Evolutionary conservation across 1,284 basidiomycete genomes (phyloP).

Genomic region (Wolfiporia cocos): DNA sequence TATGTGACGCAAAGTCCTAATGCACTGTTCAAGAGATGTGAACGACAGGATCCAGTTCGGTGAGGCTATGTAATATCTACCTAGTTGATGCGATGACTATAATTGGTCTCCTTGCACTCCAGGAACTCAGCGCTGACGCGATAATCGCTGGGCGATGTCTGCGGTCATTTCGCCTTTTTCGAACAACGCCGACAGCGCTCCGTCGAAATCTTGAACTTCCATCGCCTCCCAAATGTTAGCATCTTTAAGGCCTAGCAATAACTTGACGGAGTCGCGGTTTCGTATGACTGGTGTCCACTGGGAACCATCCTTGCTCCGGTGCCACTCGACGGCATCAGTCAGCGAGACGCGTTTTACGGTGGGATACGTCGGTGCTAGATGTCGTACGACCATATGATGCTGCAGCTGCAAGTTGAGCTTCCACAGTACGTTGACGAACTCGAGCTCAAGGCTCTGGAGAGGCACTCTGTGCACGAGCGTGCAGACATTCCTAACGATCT

Average conservation of each 20-base stretch:
- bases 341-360: constrained; percentile 6
- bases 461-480: neutral
- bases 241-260: constrained; percentile 1
- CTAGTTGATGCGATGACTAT: too few species aligned
- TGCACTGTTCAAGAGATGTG: too few species aligned
- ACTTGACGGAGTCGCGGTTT: constrained; percentile 5
- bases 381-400: constrained; percentile 5
- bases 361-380: constrained; percentile 6
- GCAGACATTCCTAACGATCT: constrained; percentile 6
- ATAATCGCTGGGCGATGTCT: constrained; percentile 1
- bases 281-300: constrained; percentile 9
- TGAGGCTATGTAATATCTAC: too few species aligned
- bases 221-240: constrained; percentile 2
- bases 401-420: constrained; percentile 9
- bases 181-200: constrained; percentile 7
- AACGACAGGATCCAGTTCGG: too few species aligned
- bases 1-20: too few species aligned
- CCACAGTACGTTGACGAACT: constrained; percentile 5
- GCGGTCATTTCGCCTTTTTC: constrained; percentile 1
- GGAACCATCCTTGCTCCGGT: neutral
- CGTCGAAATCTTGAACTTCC: constrained; percentile 6
- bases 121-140: too few species aligned
- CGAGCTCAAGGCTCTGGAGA: constrained; percentile 4
- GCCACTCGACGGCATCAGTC: constrained; percentile 8
- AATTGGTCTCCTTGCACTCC: too few species aligned